phyloP scores from a whole-genome alignment of 345 rosid species.

The Melaleuca quinquenervia region DNA sequence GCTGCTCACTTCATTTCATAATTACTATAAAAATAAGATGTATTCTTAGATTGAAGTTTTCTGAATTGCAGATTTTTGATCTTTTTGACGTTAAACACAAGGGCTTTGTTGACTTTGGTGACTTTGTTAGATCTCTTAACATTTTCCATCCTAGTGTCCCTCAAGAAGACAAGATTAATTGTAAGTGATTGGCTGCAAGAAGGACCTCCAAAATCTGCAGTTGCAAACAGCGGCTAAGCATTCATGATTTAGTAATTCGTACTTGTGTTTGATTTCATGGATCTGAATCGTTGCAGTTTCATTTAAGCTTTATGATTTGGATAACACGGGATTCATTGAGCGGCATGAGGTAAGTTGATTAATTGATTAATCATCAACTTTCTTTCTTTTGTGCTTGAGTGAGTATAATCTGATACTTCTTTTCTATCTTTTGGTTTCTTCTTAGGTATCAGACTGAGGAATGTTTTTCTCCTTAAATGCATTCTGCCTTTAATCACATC shows the following conservation, averaged over 20 bases:
- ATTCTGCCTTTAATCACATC: neutral
- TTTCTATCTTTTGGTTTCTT: neutral
- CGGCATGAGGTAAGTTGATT: slow-evolving; percentile 70
- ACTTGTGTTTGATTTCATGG: neutral
- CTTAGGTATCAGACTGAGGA: neutral
- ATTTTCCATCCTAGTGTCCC: slow-evolving; percentile 88
- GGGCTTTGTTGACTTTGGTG: slow-evolving; percentile 89
- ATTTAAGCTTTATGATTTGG: slow-evolving; percentile 91
- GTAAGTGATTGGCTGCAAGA: slow-evolving; percentile 32
- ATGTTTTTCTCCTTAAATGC: neutral
- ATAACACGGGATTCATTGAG: slow-evolving; percentile 85
- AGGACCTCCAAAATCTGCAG: neutral
- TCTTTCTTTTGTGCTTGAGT: neutral
- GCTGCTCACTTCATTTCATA: neutral
- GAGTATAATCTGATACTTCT: neutral
- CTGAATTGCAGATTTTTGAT: slow-evolving; percentile 63
- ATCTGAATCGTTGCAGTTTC: slow-evolving; percentile 46
- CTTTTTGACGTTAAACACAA: slow-evolving; percentile 80
- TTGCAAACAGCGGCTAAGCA: neutral
- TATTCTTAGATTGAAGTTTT: neutral
- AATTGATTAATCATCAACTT: neutral
- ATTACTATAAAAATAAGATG: neutral
- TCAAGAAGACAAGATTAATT: slow-evolving; percentile 72
- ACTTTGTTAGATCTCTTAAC: slow-evolving; percentile 80
- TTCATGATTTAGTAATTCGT: neutral